Percentiles rank a stretch among this genome's conserved stretches.
These are phyloP conservation scores for Ophiobolus disseminans DNA, from an alignment of 2,329 filamentous ascomycete species.

Conservation along the genomic window DNA sequence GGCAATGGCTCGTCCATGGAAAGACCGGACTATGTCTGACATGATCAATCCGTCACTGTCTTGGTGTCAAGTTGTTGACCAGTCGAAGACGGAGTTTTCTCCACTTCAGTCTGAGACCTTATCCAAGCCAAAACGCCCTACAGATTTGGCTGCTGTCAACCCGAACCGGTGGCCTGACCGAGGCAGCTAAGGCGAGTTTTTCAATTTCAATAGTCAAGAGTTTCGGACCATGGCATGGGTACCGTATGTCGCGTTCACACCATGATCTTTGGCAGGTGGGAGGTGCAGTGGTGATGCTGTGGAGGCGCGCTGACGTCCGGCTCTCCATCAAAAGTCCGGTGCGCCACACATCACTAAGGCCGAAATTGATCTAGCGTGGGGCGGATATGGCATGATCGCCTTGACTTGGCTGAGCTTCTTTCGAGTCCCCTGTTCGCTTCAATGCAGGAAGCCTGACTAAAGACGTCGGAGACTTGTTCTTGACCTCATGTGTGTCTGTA, in stretches of 20 bases:
- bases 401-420: slow-evolving; percentile 24
- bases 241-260: slow-evolving; percentile 3
- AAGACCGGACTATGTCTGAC: too few relatives aligned
- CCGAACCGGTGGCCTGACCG: background rate
- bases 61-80: background rate
- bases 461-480: slow-evolving; percentile 9
- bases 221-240: background rate
- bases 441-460: slow-evolving; percentile 13
- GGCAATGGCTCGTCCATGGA: too few relatives aligned
- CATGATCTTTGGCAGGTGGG: slow-evolving; percentile 16
- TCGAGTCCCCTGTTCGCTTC: slow-evolving; percentile 18
- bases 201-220: slow-evolving; percentile 3
- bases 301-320: slow-evolving; percentile 27
- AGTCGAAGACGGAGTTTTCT: background rate
- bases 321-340: slow-evolving; percentile 38
- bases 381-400: slow-evolving; percentile 22
- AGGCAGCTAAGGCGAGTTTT: background rate
- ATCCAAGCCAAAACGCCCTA: background rate
- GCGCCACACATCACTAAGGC: slow-evolving; percentile 19
- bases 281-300: slow-evolving; percentile 19
- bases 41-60: too few relatives aligned
- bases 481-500: slow-evolving; percentile 17
- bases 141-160: background rate
- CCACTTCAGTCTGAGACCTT: background rate
- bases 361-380: slow-evolving; percentile 12